Conservation (phyloP, 768 basidiomycete species). For the Auriscalpium orientale region DNA sequence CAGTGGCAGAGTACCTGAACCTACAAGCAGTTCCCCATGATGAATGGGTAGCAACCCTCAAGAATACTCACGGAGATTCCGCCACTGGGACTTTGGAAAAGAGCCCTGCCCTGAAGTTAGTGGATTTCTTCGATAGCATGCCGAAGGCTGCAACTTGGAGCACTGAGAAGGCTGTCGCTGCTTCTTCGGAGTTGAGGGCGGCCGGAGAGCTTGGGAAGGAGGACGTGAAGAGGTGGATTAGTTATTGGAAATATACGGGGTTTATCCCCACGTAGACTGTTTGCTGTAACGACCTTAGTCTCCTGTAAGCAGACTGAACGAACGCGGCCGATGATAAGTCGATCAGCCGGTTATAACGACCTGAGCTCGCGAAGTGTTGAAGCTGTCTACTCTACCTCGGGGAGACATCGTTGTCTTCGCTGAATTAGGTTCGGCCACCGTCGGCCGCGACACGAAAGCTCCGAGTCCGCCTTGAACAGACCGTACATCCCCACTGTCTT, state of each 20-base stretch:
- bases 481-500: too few species aligned
- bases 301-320: too few species aligned
- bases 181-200: neutral
- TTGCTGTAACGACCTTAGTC: too few species aligned
- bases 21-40: constrained; percentile 4
- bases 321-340: too few species aligned
- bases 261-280: neutral
- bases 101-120: neutral
- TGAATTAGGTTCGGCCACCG: too few species aligned
- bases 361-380: too few species aligned
- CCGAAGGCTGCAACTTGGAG: neutral
- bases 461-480: too few species aligned
- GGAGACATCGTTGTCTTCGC: too few species aligned
- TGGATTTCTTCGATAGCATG: neutral
- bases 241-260: neutral
- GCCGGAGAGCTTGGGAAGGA: neutral
- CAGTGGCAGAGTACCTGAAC: neutral
- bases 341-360: too few species aligned
- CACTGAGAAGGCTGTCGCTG: neutral
- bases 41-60: constrained; percentile 1
- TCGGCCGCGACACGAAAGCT: too few species aligned
- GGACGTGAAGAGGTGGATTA: neutral
- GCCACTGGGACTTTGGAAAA: neutral
- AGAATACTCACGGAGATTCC: neutral
- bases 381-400: too few species aligned